Base-by-base conservation (phyloP, 2,329 filamentous ascomycete species). In the Calonectria pseudoturangicola region DNA sequence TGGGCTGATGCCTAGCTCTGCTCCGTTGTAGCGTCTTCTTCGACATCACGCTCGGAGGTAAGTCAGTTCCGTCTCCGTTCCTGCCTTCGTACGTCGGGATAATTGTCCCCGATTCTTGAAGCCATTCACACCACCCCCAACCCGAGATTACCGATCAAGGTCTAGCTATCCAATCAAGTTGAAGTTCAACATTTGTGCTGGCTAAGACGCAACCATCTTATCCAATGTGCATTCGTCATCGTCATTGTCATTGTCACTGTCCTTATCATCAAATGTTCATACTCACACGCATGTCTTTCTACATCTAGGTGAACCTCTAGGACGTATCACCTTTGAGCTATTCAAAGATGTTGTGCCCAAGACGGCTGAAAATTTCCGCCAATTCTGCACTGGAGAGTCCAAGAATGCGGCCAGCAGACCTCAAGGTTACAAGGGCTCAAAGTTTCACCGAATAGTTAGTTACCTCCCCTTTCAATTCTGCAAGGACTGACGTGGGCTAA, bases 301-400 rank as follows among this genome's bases (percentile, higher is more conserved):
- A 27, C n/a, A 15, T 67, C 16, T 77, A 97, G 95, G 95, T 73
- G 94, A 97, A 81, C 93, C 94, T 3, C 90, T 98, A 18, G 96
- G 96, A 75, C 93, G 95, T 71, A 92, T 98, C 81, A 96, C 94
- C 77, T 95, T 98, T 84, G 95, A 98, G 85, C 91, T 99, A 74
- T 98, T 97, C 88, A 92, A 93, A 73, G 90, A 98, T 85, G 88
- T 93, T 27, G 94, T 95, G 0, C 95, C 96, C 75, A 93, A 93
- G 80, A 98, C 97, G 10, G 95, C 95, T 36, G 97, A 98, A 85
- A 98, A 98, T 87, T 98, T 99, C 84, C 94, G 96, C 58, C 95
- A 97, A 82, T 98, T 98, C 86, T 98, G 96, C 86, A 98, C 96
- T 0, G 97, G 97, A 79, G 96, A 98, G 87, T 92, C 90, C 77